Conservation (phyloP, 75 land plant species). For the Sequoia sempervirens region DNA sequence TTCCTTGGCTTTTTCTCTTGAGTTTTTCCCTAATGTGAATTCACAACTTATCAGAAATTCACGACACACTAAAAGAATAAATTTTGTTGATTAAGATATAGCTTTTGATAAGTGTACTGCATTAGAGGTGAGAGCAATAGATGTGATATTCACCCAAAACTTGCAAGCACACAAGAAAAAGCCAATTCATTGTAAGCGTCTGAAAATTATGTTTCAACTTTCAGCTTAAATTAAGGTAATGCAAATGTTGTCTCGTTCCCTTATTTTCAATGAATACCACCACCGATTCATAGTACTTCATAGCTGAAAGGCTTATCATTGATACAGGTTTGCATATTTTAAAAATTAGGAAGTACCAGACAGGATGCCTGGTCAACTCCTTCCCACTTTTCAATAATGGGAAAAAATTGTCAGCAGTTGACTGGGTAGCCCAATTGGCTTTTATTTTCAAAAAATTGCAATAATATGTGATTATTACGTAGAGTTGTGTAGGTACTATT, state of each 20-base stretch:
- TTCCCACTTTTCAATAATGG: too few species aligned
- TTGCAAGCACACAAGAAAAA: not conserved
- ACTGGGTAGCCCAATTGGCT: too few species aligned
- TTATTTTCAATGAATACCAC: not conserved
- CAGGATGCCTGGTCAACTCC: too few species aligned
- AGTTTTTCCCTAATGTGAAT: not conserved
- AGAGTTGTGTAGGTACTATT: too few species aligned
- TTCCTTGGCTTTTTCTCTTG: not conserved
- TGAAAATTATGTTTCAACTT: not conserved
- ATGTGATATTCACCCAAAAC: not conserved
- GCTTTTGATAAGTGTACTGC: not conserved
- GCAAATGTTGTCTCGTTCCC: not conserved
- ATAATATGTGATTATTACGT: too few species aligned
- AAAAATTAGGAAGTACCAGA: too few species aligned
- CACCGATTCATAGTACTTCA: not conserved
- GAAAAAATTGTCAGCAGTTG: too few species aligned
- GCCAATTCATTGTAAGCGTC: not conserved
- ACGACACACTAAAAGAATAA: not conserved
- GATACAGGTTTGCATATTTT: too few species aligned
- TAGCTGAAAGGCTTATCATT: too few species aligned
- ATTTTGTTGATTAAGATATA: not conserved
- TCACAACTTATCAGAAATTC: not conserved
- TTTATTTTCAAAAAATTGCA: too few species aligned
- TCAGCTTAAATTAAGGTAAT: not conserved
- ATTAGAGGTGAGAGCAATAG: not conserved